Evolutionary conservation across 2,329 filamentous ascomycete genomes (phyloP), one percentile per base, ranked within the genome.

Genomic region (Lachnellula suecica): DNA sequence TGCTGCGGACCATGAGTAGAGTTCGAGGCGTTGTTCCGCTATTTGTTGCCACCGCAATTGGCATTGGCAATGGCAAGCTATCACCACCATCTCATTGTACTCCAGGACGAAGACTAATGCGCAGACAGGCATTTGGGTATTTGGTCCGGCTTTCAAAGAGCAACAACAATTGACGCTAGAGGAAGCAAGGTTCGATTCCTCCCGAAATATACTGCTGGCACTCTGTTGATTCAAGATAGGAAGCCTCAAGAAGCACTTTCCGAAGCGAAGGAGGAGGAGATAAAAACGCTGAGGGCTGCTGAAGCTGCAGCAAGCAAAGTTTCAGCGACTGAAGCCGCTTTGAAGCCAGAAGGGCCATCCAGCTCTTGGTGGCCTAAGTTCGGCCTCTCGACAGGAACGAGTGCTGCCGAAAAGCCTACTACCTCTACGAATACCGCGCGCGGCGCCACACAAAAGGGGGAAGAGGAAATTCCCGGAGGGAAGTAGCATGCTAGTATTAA

Each of bases 81-180:
- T 10, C 23, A 24, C 45, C 23, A 27, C 15, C 6, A 29, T 41
- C 37, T 43, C 22, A 4, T 0, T 11, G 19, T 17, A 11, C 11
- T n/a, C 37, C 38, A 45, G 24, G 43, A n/a, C 11, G 20, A 40
- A 40, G 15, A n/a, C 43, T 45, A 34, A 45, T 25, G n/a, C 8
- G 13, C 17, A 25, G 24, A 4, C 27, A 68, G 66, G 60, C 23
- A 43, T 67, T 37, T 64, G 52, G 51, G 58, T 62, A 22, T 68
- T 68, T 51, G 63, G 58, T n/a, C 65, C 66, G 38, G 57, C 59
- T 15, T 61, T 68, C 22, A 63, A 63, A 59, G 63, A 65, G 19
- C 56, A 63, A 44, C 54, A 60, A 27, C 29, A 57, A 25, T 54
- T 62, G 29, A 60, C 59, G 29, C 44, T 57, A 9, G 52, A 52